Conservation (phyloP, 257 asterid genomes). For the Striga asiatica region DNA sequence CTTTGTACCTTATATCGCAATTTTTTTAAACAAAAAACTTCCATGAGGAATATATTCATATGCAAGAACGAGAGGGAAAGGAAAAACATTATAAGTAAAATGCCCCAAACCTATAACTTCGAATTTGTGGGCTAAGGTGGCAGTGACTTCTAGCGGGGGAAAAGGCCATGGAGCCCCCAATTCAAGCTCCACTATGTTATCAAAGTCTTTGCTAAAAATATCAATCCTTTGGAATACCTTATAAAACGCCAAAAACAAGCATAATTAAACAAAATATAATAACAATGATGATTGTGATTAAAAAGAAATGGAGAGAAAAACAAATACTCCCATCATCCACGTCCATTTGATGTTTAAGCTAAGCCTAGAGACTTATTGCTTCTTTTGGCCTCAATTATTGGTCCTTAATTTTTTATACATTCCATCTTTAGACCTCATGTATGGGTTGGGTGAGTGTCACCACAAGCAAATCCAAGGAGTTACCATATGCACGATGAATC, state of each 20-base stretch:
- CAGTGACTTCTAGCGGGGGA: conserved; percentile 70
- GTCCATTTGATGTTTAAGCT: no score
- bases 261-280: no score
- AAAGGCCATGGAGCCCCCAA: conserved; percentile 93
- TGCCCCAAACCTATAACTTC: conserved; percentile 51
- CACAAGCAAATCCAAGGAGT: no score
- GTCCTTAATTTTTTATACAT: no score
- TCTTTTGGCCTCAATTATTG: no score
- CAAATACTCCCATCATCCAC: no score
- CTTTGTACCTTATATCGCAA: conserved; percentile 26
- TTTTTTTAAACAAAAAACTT: neutral
- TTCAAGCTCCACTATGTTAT: conserved; percentile 84
- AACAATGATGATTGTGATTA: no score
- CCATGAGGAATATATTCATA: neutral
- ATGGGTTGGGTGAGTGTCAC: no score
- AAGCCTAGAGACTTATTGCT: no score
- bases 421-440: no score
- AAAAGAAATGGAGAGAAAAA: no score
- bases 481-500: no score
- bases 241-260: conserved; percentile 1
- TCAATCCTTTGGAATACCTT: conserved; percentile 96
- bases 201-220: conserved; percentile 71
- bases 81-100: neutral
- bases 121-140: conserved; percentile 91
- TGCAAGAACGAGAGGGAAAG: neutral